Conservation (phyloP, 345 rosid genomes). For the Ceriops decandra region DNA sequence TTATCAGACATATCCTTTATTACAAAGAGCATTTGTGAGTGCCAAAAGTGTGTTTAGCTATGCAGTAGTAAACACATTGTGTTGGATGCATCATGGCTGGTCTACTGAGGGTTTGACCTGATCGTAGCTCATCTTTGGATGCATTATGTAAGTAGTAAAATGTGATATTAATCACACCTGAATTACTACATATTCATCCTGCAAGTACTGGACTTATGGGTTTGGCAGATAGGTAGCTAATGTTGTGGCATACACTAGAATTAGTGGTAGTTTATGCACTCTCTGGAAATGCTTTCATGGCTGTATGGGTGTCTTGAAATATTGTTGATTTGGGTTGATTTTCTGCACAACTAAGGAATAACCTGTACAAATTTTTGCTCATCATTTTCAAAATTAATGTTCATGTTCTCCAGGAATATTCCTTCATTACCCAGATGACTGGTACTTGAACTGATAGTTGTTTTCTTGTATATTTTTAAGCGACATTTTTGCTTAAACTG, state of each 20-base stretch:
- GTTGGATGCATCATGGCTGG: too few relatives aligned
- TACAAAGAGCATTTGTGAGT: neutral
- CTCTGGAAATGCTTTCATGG: neutral
- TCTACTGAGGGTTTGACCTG: neutral
- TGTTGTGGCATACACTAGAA: neutral
- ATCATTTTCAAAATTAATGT: neutral
- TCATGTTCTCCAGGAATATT: conserved; percentile 1
- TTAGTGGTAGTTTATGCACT: neutral
- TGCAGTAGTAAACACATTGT: too few relatives aligned
- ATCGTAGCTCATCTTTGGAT: neutral
- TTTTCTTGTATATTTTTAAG: conserved; percentile 3
- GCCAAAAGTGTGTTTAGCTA: neutral
- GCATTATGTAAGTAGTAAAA: neutral
- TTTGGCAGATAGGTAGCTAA: neutral
- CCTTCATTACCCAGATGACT: neutral
- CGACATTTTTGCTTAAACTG: conserved; percentile 10
- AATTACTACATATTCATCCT: neutral
- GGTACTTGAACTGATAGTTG: neutral
- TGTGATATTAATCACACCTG: neutral
- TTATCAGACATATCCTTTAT: neutral
- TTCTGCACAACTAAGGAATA: neutral
- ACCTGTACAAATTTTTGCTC: neutral
- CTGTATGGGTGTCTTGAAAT: neutral
- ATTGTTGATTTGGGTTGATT: neutral
- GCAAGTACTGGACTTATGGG: neutral